Evolutionary conservation across 1,284 basidiomycete genomes (phyloP).

Genomic region (Abortiporus biennis): DNA sequence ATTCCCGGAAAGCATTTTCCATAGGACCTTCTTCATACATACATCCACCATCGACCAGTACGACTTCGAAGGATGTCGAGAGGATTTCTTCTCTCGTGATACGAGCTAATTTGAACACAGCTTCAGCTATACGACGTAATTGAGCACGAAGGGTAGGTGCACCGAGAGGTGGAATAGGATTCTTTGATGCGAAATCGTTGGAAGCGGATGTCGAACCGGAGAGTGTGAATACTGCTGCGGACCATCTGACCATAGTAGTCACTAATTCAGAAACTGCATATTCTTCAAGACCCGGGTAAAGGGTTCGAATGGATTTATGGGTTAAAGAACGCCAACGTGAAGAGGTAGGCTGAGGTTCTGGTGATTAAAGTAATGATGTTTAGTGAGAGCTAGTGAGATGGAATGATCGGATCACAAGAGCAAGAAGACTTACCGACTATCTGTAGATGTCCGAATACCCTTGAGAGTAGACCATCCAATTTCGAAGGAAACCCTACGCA

Average conservation of each 20-base stretch:
- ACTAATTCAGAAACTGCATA: slow-evolving; percentile 61
- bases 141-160: slow-evolving; percentile 45
- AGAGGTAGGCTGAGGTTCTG: slow-evolving; percentile 70
- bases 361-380: slow-evolving; percentile 2
- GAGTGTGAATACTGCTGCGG: slow-evolving; percentile 56
- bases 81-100: slow-evolving; percentile 66
- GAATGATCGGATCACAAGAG: slow-evolving; percentile 3
- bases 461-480: slow-evolving; percentile 56
- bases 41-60: slow-evolving; percentile 47
- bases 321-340: slow-evolving; percentile 69
- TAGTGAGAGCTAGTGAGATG: slow-evolving; percentile 10
- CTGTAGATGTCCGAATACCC: slow-evolving; percentile 61
- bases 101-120: slow-evolving; percentile 51
- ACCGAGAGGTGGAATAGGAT: slow-evolving; percentile 31
- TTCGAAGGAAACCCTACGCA: slow-evolving; percentile 68
- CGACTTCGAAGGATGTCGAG: slow-evolving; percentile 64
- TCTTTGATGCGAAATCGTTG: slow-evolving; percentile 14
- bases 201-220: slow-evolving; percentile 40
- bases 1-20: slow-evolving; percentile 62
- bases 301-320: slow-evolving; percentile 56
- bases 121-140: slow-evolving; percentile 54
- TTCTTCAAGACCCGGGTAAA: slow-evolving; percentile 61
- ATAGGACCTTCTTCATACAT: slow-evolving; percentile 47
- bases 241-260: slow-evolving; percentile 66
- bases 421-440: slow-evolving; percentile 41